Conservation (phyloP, 2,329 filamentous ascomycete genomes). For the Magnaporthiopsis rhizophila region DNA sequence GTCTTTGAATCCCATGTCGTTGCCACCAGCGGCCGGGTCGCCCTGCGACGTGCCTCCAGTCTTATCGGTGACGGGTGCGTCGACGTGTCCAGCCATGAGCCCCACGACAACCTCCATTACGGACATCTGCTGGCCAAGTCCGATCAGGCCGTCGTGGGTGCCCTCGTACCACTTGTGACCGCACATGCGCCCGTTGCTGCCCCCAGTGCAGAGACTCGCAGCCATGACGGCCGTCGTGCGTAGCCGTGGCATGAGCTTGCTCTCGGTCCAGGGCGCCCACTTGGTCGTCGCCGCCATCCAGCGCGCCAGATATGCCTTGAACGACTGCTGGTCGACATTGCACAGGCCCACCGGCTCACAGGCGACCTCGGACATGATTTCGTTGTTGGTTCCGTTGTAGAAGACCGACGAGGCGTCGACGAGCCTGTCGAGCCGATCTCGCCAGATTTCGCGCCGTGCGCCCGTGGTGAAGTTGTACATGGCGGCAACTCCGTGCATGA, state of each 20-base stretch:
- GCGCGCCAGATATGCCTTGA: constrained; percentile 54
- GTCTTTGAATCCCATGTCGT: constrained; percentile 33
- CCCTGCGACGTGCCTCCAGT: constrained; percentile 44
- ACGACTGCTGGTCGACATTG: constrained; percentile 54
- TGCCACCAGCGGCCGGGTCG: constrained; percentile 36
- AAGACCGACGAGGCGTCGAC: constrained; percentile 46
- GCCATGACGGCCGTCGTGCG: constrained; percentile 49
- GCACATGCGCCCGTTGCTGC: constrained; percentile 48
- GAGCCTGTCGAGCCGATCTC: constrained; percentile 47
- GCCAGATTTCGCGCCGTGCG: constrained; percentile 37
- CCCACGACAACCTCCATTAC: constrained; percentile 57
- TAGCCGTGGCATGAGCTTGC: constrained; percentile 44
- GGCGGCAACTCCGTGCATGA: constrained; percentile 58
- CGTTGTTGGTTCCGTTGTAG: constrained; percentile 40
- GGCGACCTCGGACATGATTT: constrained; percentile 57
- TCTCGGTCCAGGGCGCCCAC: constrained; percentile 52
- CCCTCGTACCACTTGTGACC: constrained; percentile 44
- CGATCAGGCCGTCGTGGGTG: constrained; percentile 42
- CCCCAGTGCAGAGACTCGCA: constrained; percentile 48
- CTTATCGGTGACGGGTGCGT: constrained; percentile 28
- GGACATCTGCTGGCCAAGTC: constrained; percentile 65
- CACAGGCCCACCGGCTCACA: constrained; percentile 56
- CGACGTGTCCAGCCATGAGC: constrained; percentile 43
- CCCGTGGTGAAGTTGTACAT: constrained; percentile 57
- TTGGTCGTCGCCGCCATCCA: constrained; percentile 56